Base-by-base conservation (phyloP, 2,329 filamentous ascomycete species). In the Teratosphaeria viscida region DNA sequence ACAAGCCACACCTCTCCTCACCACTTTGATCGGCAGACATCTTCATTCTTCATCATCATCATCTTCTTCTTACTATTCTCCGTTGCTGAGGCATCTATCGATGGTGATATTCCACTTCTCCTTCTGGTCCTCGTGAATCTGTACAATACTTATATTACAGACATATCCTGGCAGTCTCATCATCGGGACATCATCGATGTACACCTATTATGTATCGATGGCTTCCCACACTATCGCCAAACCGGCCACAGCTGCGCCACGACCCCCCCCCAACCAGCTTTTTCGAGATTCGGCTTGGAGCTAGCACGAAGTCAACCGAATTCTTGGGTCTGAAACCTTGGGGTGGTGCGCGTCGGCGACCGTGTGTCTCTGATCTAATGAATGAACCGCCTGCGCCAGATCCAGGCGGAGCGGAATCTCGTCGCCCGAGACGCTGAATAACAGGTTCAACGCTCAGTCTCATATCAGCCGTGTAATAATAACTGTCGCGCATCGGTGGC, bases 1-100 rank as follows among this genome's bases (percentile, higher is more conserved):
- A 56, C 54, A 56, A 56, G 54, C 54, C 54, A 56, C 54, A 56
- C 16, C 32, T 56, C 43, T n/a, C 5, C 43, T 49, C 43, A 49
- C 43, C 43, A 49, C 43, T 49, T 23, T 49, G 43, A 23, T 49
- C 43, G 43, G 23, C 23, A 23, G 23, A 23, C 23, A 23, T 23
- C 23, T 23, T 23, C 23, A n/a, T 23, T 23, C 23, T 23, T 23
- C 23, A 2, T n/a, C n/a, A n/a, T n/a, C n/a, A n/a, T n/a, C n/a
- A n/a, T n/a, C n/a, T n/a, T n/a, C n/a, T n/a, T n/a, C n/a, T n/a
- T n/a, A n/a, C n/a, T n/a, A n/a, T n/a, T n/a, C n/a, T n/a, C n/a
- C n/a, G n/a, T n/a, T n/a, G 29, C 29, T 29, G 7, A 29, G 29
- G 29, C 29, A 29, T 29, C 29, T 29, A 4, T 29, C 3, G 23